Percentiles rank a stretch among this genome's conserved stretches.
Evolutionary conservation across 306 rosid species (phyloP).

Genomic region (Morella rubra): DNA sequence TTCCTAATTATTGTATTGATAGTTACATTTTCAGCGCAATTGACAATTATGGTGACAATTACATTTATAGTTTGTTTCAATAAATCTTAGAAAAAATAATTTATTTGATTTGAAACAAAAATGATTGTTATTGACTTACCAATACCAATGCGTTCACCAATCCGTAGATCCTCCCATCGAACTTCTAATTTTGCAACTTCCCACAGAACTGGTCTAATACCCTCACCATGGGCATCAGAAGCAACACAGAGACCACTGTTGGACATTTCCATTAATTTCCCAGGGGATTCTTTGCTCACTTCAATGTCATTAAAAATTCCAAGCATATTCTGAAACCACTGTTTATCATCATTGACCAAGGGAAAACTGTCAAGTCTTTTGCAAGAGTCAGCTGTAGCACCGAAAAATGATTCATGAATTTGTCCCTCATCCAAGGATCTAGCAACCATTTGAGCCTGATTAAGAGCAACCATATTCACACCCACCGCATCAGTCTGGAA

Average conservation of each 20-base stretch:
- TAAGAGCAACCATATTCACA: constrained; percentile 29
- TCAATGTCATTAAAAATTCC: constrained; percentile 33
- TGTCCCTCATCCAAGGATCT: constrained; percentile 37
- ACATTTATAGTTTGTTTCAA: too few relatives aligned
- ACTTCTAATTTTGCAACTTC: constrained; percentile 89
- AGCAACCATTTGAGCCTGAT: constrained; percentile 28
- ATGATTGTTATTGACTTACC: constrained; percentile 49
- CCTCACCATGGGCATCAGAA: constrained; percentile 45
- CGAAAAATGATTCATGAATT: constrained; percentile 22
- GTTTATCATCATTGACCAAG: constrained; percentile 39
- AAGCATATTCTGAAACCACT: constrained; percentile 32
- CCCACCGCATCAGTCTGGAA: constrained; percentile 28
- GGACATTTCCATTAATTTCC: constrained; percentile 38
- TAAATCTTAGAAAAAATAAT: too few relatives aligned
- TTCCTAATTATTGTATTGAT: too few relatives aligned
- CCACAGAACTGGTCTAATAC: constrained; percentile 53
- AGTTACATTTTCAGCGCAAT: too few relatives aligned
- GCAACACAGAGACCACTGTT: constrained; percentile 32
- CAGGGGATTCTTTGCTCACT: constrained; percentile 37
- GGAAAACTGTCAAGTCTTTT: constrained; percentile 32
- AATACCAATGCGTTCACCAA: constrained; percentile 99
- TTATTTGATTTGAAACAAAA: neutral
- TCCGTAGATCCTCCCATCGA: constrained; percentile 91
- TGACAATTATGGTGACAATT: too few relatives aligned
- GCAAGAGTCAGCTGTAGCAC: constrained; percentile 21